Conservation (phyloP, 2,329 filamentous ascomycete species). For the Arthrobotrys iridis region DNA sequence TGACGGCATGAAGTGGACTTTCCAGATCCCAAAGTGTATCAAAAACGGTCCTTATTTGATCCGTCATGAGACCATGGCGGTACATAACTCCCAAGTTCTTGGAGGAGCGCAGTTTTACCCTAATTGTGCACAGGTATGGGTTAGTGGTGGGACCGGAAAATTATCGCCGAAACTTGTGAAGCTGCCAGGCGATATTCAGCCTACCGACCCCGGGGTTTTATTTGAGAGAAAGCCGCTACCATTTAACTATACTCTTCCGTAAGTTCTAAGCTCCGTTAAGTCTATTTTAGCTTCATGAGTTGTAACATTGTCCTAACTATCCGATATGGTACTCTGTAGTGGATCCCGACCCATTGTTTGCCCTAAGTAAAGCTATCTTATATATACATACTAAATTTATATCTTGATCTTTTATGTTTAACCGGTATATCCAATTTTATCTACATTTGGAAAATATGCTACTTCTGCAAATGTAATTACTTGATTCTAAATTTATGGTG, state of each 20-base stretch:
- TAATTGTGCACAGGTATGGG: conserved; percentile 36
- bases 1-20: conserved; percentile 54
- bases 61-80: conserved; percentile 55
- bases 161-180: conserved; percentile 30
- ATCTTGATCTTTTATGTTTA: no score
- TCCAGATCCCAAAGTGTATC: conserved; percentile 47
- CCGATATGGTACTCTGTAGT: not conserved
- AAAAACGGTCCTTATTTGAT: conserved; percentile 53
- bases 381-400: no score
- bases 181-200: conserved; percentile 35
- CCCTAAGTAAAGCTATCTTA: not conserved
- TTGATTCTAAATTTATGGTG: no score
- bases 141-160: conserved; percentile 37
- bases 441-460: no score
- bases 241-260: conserved; percentile 33
- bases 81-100: conserved; percentile 43
- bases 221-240: conserved; percentile 13
- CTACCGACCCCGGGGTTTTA: conserved; percentile 26
- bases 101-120: conserved; percentile 54
- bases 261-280: no score
- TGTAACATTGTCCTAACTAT: no score
- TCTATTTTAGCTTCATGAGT: not conserved
- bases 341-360: conserved; percentile 2
- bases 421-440: no score
- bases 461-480: no score